Conservation (phyloP, 164 flowering plant genomes). For the Aristolochia fimbriata region DNA sequence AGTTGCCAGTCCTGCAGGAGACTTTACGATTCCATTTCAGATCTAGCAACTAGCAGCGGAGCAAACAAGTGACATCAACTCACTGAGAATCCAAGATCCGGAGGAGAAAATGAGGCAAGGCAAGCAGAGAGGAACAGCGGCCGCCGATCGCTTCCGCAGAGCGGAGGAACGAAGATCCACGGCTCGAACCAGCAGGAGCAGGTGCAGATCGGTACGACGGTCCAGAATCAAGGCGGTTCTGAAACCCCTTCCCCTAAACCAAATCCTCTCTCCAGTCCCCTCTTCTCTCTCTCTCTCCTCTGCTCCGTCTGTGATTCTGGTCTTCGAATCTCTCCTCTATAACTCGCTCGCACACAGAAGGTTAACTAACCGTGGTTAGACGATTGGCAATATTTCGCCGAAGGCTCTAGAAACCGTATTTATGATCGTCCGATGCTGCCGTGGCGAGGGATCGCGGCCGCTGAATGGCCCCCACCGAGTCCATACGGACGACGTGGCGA, state of each 20-base stretch:
- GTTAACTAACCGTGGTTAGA: constrained; percentile 9
- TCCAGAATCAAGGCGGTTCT: constrained; percentile 3
- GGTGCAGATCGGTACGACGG: constrained; percentile 1
- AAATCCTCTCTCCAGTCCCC: neutral
- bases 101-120: neutral
- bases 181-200: neutral
- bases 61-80: neutral
- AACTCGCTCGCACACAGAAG: neutral
- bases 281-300: neutral
- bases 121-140: neutral
- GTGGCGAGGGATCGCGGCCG: neutral
- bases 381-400: neutral
- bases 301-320: neutral
- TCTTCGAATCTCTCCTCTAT: neutral
- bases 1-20: neutral
- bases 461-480: too few relatives aligned
- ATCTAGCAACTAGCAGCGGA: neutral
- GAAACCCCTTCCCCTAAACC: constrained; percentile 2
- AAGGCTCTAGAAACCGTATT: neutral
- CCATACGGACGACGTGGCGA: neutral
- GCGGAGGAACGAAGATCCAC: neutral
- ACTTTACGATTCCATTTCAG: neutral
- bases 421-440: neutral
- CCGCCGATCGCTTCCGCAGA: neutral
- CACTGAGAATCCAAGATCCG: neutral